Evolutionary conservation across 441 rosid species (phyloP), one percentile per base, ranked within the genome.

Genomic region (Erysimum pusillum): DNA sequence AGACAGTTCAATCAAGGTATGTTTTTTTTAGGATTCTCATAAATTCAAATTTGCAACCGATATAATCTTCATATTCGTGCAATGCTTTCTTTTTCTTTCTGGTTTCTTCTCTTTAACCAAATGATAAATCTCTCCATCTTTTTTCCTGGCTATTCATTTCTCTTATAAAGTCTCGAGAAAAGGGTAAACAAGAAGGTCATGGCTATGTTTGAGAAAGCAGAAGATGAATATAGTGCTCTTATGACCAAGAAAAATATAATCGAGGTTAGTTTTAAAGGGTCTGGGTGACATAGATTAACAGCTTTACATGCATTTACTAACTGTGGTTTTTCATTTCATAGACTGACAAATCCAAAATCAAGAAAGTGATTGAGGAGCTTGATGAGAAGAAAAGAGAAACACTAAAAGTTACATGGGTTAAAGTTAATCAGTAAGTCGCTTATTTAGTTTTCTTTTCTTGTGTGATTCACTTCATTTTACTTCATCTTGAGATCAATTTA

Each of bases 351-450:
- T 88, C 88, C 38, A 96, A 96, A 78, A 96, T 96, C 77, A 90
- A 87, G 84, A 96, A 91, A 86, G 97, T 91, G 70, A 96, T 93
- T 54, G 98, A 93, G 83, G 99, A 93, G 88, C 97, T 93, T 35
- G 99, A 96, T 63, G 99, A 96, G 89, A 96, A 96, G 91, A 96
- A 93, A 79, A 96, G 93, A 79, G 97, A 91, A 86, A 93, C 98
- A 6, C 89, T 96, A 39, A 87, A 88, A 80, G 97, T 93, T 78
- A 93, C 99, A 7, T 96, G 99, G 99, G 94, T 92, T 64, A 96
- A 96, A 89, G 99, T 96, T 67, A 96, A 87, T 79, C 80, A 75
- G 99, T 90, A 71, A 83, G 89, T 67, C n/a, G 61, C 49, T 10
- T 36, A 15, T 59, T 15, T 31, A 15, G n/a, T 7, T 45, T 15